Conservation (phyloP, 352 stramenopile species). For the Pythium brassicae region DNA sequence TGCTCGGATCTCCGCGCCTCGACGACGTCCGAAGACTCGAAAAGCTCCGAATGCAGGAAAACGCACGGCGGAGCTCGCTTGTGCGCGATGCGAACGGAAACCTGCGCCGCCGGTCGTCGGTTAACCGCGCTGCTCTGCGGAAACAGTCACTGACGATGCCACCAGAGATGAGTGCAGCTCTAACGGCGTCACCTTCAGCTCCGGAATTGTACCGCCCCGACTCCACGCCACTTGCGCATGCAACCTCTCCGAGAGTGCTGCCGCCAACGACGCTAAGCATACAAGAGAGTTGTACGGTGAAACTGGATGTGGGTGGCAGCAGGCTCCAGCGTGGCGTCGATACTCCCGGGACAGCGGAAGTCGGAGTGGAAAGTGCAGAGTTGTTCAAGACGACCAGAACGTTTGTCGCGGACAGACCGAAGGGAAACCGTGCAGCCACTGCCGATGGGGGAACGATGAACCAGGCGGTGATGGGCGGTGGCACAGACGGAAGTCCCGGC, state of each 20-base stretch:
- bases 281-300: not conserved
- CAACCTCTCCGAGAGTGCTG: not conserved
- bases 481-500: not conserved
- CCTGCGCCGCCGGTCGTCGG: slow-evolving; percentile 7
- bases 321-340: not conserved
- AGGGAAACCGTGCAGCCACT: not conserved
- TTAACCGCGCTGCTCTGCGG: not conserved
- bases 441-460: not conserved
- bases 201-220: slow-evolving; percentile 4
- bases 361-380: not conserved
- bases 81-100: slow-evolving; percentile 16
- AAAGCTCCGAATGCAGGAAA: slow-evolving; percentile 16
- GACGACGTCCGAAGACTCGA: slow-evolving; percentile 9
- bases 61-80: slow-evolving; percentile 15
- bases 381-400: slow-evolving; percentile 9
- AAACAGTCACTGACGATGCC: not conserved
- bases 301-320: not conserved
- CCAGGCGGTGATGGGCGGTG: not conserved
- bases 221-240: not conserved
- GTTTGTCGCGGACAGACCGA: not conserved
- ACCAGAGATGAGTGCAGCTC: not conserved
- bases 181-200: slow-evolving; percentile 2
- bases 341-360: not conserved
- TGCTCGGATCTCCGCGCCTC: not conserved
- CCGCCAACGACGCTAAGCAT: not conserved